Conservation (phyloP, 129 eudicot genomes). For the carrot (Daucus carota) region DH1_v3.0 NC_030382.2:51769501-51770000, state of each 20-base stretch:
- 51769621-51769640: slow-evolving; percentile 29
- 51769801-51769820: neutral
- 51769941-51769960: neutral
- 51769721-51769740: neutral
- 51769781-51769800: neutral
- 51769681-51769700: neutral
- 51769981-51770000: too few relatives aligned
- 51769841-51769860: neutral
- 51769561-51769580: slow-evolving; percentile 22
- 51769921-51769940: neutral
- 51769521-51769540: neutral
- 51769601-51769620: slow-evolving; percentile 30
- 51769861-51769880: neutral
- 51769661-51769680: neutral
- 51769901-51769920: neutral
- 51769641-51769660: slow-evolving; percentile 12
- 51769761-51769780: neutral
- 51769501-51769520: neutral
- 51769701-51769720: neutral
- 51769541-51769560: slow-evolving; percentile 30
- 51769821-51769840: neutral
- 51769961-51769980: neutral
- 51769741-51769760: neutral
- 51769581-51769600: slow-evolving; percentile 24
- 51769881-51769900: neutral